Conservation (phyloP, 768 basidiomycete genomes). For the Leccinum olivaceopallidum region DNA sequence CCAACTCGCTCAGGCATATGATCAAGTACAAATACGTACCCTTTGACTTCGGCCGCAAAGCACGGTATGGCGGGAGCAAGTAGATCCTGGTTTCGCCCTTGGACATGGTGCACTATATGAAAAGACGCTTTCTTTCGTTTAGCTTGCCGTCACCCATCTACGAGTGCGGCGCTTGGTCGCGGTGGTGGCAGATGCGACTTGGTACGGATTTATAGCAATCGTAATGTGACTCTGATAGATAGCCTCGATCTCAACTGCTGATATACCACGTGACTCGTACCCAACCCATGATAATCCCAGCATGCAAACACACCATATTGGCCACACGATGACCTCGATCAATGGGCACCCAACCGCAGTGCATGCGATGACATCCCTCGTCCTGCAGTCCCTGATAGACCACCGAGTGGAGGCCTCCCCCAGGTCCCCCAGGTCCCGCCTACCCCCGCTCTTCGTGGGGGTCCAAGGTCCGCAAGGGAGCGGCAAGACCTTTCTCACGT, state of each 20-base stretch:
- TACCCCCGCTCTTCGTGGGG: conserved; percentile 74
- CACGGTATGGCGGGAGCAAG: conserved; percentile 71
- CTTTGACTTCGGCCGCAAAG: conserved; percentile 90
- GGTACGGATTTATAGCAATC: conserved; percentile 31
- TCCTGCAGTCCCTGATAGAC: conserved; percentile 36
- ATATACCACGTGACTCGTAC: conserved; percentile 16
- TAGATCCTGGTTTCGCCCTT: conserved; percentile 23
- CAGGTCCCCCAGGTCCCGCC: not conserved
- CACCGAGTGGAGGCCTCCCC: conserved; percentile 28
- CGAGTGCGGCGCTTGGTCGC: conserved; percentile 16
- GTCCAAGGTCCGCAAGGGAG: conserved; percentile 94
- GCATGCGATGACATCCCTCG: conserved; percentile 38
- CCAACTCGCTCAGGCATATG: conserved; percentile 75
- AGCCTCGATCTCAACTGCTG: not conserved
- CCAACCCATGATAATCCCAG: not conserved
- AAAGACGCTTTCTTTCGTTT: conserved; percentile 10
- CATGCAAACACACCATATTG: not conserved
- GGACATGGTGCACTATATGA: not conserved
- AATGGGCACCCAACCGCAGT: conserved; percentile 35
- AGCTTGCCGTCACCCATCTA: conserved; percentile 10
- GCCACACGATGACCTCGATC: conserved; percentile 14
- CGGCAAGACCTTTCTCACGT: conserved; percentile 84
- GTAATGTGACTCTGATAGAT: conserved; percentile 23
- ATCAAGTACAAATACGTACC: conserved; percentile 98
- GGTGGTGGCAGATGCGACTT: conserved; percentile 20